phyloP scores from a whole-genome alignment of 441 rosid species.

The Oxalis stricta region DNA sequence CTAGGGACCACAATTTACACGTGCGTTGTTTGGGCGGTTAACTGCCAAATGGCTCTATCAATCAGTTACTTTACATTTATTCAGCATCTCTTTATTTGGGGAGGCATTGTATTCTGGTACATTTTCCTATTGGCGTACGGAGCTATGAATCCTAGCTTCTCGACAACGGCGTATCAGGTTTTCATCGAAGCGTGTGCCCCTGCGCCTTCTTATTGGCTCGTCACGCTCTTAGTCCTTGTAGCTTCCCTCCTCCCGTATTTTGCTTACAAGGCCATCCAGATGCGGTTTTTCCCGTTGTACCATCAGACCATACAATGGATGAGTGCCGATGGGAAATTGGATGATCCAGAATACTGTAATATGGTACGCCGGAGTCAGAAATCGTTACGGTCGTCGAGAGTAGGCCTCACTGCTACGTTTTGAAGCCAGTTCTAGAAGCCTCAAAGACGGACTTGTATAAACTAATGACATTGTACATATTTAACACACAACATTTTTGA shows the following conservation, averaged over 20 bases:
- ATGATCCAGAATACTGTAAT: constrained; percentile 68
- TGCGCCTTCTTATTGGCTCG: constrained; percentile 69
- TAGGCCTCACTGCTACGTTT: constrained; percentile 70
- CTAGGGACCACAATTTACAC: constrained; percentile 86
- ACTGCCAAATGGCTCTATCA: constrained; percentile 83
- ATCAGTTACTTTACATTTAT: constrained; percentile 72
- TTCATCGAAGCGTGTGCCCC: constrained; percentile 83
- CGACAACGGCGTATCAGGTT: constrained; percentile 71
- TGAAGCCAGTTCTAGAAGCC: constrained; percentile 22
- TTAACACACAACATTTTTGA: no score
- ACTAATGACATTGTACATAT: no score
- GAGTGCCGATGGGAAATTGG: constrained; percentile 51
- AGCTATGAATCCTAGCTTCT: constrained; percentile 43
- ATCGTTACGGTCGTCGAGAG: constrained; percentile 53
- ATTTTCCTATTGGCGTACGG: constrained; percentile 81
- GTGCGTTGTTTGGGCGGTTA: constrained; percentile 74
- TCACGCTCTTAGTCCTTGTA: constrained; percentile 40
- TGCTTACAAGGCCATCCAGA: constrained; percentile 44
- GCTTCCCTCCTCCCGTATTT: constrained; percentile 67
- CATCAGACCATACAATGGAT: constrained; percentile 94
- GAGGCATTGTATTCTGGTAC: constrained; percentile 64
- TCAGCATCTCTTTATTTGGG: constrained; percentile 91
- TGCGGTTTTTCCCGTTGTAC: constrained; percentile 74
- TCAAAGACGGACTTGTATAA: constrained; percentile 3
- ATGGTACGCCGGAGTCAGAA: constrained; percentile 79